phyloP scores from a whole-genome alignment of 345 rosid genomes.

The Sisymbrium irio region DNA sequence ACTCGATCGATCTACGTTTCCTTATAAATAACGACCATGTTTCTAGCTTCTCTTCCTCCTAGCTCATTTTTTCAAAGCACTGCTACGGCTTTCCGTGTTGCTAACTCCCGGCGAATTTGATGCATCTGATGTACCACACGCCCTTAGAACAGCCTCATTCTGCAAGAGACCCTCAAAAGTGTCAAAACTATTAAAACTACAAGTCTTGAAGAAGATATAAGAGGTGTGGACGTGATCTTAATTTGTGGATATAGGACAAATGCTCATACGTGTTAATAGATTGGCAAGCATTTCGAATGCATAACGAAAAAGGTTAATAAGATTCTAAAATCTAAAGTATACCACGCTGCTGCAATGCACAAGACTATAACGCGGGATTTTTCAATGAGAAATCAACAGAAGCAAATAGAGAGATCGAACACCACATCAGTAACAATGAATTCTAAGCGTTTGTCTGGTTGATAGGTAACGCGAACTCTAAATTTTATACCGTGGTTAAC shows the following conservation, averaged over 20 bases:
- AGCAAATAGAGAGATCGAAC: not conserved
- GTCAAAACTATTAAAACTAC: not conserved
- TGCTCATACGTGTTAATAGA: not conserved
- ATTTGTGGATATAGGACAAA: not conserved
- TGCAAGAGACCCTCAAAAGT: conserved; percentile 35
- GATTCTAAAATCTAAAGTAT: no score
- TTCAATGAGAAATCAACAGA: not conserved
- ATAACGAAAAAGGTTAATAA: not conserved
- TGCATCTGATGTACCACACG: conserved; percentile 53
- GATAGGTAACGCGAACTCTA: not conserved
- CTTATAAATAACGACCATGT: conserved; percentile 8
- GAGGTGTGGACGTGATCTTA: not conserved
- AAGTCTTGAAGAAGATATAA: not conserved
- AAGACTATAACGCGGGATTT: no score
- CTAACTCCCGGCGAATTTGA: conserved; percentile 25
- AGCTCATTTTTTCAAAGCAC: conserved; percentile 22
- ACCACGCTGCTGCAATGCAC: no score
- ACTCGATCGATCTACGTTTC: not conserved
- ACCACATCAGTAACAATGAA: not conserved
- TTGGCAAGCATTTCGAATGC: not conserved
- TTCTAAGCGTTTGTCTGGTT: not conserved
- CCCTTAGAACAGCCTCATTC: conserved; percentile 73
- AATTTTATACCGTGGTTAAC: not conserved
- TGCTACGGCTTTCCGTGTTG: conserved; percentile 21
- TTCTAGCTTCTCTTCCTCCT: conserved; percentile 12